These are phyloP conservation scores for Spiraea crenata DNA, from an alignment of 331 rosid species.

Conservation along the genomic window DNA sequence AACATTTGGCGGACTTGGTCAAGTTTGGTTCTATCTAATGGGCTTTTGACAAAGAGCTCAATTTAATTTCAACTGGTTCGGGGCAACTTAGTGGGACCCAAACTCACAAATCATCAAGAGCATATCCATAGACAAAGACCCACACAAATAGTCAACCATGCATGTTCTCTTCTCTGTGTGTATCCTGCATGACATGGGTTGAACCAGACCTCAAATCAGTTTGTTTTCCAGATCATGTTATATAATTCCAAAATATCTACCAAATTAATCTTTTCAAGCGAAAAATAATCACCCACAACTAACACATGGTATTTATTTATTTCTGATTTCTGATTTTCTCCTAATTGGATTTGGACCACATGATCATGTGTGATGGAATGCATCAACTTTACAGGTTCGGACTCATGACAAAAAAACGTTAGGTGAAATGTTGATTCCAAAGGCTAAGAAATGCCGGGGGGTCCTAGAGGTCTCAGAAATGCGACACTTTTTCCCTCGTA, in stretches of 20 bases:
- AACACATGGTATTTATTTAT: background rate
- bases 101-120: background rate
- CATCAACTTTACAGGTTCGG: background rate
- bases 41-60: background rate
- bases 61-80: background rate
- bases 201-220: background rate
- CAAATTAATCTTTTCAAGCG: background rate
- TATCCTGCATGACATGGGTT: background rate
- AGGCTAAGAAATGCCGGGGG: constrained; percentile 17
- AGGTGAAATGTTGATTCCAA: constrained; percentile 31
- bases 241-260: background rate
- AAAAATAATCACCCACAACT: background rate
- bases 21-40: too few species aligned
- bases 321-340: constrained; percentile 12
- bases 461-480: constrained; percentile 27
- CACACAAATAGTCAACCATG: background rate
- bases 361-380: too few species aligned
- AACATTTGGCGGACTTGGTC: too few species aligned
- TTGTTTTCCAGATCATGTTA: background rate
- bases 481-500: constrained; percentile 21
- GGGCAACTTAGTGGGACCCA: background rate
- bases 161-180: background rate
- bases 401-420: constrained; percentile 13
- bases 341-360: too few species aligned
- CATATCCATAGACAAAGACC: background rate